Percentiles rank a stretch among this genome's conserved stretches.
phyloP scores from a whole-genome alignment of 1,139 yeast genomes.

The Zygosaccharomyces pseudobailii region DNA sequence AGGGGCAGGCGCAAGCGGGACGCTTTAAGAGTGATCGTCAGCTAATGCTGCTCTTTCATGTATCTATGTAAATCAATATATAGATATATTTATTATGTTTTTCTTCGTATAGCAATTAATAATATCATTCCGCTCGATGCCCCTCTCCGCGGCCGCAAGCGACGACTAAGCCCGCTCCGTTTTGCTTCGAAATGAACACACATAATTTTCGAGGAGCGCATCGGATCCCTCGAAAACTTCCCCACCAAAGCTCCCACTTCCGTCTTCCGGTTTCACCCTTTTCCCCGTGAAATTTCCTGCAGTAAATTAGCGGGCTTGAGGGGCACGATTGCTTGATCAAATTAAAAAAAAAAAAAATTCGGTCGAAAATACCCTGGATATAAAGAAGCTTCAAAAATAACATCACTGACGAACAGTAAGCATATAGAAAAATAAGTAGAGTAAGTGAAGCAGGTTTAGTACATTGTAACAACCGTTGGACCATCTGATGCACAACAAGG shows the following conservation, averaged over 20 bases:
- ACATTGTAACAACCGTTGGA: conserved; percentile 3
- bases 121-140: neutral
- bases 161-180: neutral
- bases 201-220: neutral
- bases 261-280: neutral
- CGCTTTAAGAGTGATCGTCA: conserved; percentile 7
- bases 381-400: neutral
- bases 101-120: neutral
- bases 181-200: neutral
- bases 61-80: too few species aligned
- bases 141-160: neutral
- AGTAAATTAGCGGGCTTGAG: neutral
- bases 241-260: neutral
- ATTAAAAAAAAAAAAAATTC: neutral
- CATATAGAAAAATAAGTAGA: neutral
- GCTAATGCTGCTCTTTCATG: neutral
- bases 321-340: neutral
- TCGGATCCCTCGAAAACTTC: neutral
- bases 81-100: neutral
- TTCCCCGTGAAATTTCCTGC: neutral
- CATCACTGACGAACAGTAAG: neutral
- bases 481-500: conserved; percentile 10
- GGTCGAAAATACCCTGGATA: neutral
- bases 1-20: conserved; percentile 13
- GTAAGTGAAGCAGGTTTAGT: neutral